These are phyloP conservation scores for Lactifluus rugatus DNA, from an alignment of 768 basidiomycete species.

Conservation along the genomic window DNA sequence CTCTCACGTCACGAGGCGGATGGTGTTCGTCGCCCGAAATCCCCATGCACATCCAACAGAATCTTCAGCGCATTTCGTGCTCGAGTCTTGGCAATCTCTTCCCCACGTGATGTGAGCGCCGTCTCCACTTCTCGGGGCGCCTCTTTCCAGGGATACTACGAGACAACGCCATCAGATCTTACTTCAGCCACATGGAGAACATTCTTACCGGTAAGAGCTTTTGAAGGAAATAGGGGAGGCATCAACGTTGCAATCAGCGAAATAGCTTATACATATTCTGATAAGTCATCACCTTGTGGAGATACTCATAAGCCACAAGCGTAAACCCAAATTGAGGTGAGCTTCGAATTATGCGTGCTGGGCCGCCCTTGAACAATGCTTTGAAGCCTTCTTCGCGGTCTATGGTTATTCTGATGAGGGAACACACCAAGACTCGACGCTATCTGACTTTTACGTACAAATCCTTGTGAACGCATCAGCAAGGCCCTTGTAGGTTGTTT, in stretches of 20 bases:
- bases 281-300: conserved; percentile 42
- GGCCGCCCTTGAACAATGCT: conserved; percentile 88
- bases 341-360: conserved; percentile 77
- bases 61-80: conserved; percentile 95
- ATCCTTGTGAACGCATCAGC: conserved; percentile 86
- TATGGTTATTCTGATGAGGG: conserved; percentile 24
- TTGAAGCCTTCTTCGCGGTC: conserved; percentile 83
- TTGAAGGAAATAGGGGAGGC: background rate
- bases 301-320: conserved; percentile 67
- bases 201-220: conserved; percentile 18
- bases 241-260: background rate
- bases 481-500: conserved; percentile 86
- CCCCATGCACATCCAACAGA: conserved; percentile 81
- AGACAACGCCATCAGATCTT: conserved; percentile 15
- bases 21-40: conserved; percentile 35
- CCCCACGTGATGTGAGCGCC: conserved; percentile 55
- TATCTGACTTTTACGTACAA: conserved; percentile 41
- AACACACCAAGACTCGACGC: background rate
- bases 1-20: background rate
- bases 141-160: conserved; percentile 75
- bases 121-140: conserved; percentile 60
- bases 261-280: background rate
- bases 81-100: conserved; percentile 80
- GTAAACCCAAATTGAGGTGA: conserved; percentile 95
- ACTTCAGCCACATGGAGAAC: background rate